A percentile compares a stretch with the other conserved stretches of the same genome.
Conservation (phyloP, 768 basidiomycete genomes). For the Boletus vermiculosoides region DNA sequence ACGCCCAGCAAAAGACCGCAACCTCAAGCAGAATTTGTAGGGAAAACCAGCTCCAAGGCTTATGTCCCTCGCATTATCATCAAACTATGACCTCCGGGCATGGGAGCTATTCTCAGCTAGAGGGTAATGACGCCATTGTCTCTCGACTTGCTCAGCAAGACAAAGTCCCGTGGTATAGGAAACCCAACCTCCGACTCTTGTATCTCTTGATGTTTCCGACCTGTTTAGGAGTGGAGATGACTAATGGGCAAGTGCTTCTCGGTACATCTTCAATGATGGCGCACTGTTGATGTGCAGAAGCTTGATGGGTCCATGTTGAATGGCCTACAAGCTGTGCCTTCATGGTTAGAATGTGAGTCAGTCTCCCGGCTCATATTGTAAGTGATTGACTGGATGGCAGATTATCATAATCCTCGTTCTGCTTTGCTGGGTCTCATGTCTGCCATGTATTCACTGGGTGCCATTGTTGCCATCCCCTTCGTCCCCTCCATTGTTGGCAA, state of each 20-base stretch:
- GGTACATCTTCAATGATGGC: neutral
- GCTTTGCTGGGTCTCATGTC: constrained; percentile 56
- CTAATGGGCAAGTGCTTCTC: constrained; percentile 4
- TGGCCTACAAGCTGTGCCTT: constrained; percentile 56
- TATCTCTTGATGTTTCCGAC: too few relatives aligned
- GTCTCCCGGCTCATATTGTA: neutral
- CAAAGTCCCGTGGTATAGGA: too few relatives aligned
- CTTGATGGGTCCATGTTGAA: constrained; percentile 56
- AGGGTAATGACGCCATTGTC: constrained; percentile 8
- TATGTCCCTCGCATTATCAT: too few relatives aligned
- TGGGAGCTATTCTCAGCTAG: neutral
- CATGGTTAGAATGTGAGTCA: constrained; percentile 51
- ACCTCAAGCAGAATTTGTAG: too few relatives aligned
- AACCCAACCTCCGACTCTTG: too few relatives aligned
- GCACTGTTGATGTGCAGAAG: neutral
- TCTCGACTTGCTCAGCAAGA: constrained; percentile 36
- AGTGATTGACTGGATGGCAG: neutral
- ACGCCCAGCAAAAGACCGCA: too few relatives aligned
- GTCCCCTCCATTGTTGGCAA: constrained; percentile 5
- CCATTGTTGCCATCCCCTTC: constrained; percentile 50
- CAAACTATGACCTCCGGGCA: too few relatives aligned
- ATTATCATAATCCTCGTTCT: constrained; percentile 53
- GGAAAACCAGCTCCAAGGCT: too few relatives aligned
- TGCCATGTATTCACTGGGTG: constrained; percentile 58
- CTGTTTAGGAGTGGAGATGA: constrained; percentile 11